Percentiles rank a stretch among this genome's conserved stretches.
Conservation (phyloP, 2,329 filamentous ascomycete genomes). For the Apiospora hydei region DNA sequence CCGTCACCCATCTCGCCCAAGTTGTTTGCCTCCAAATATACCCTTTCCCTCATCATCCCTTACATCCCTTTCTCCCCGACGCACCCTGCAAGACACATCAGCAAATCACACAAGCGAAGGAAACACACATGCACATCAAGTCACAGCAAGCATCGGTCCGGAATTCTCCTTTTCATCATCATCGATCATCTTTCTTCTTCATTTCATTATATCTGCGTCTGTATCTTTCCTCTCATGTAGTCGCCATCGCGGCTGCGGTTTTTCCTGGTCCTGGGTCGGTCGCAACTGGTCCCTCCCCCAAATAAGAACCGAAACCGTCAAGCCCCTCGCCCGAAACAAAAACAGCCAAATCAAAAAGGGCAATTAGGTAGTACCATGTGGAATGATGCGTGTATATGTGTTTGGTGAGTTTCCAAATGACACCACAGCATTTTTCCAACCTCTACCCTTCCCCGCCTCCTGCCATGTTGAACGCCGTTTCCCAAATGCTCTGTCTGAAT, state of each 20-base stretch:
- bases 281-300: constrained; percentile 18
- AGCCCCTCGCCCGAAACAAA: neutral
- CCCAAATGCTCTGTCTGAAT: constrained; percentile 9
- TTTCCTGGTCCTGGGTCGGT: neutral
- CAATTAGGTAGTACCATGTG: neutral
- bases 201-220: constrained; percentile 26
- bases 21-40: no score
- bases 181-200: constrained; percentile 22
- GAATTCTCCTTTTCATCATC: constrained; percentile 3
- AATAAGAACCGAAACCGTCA: constrained; percentile 1
- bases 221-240: neutral
- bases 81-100: neutral
- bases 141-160: neutral
- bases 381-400: neutral
- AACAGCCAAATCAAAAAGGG: neutral
- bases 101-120: neutral
- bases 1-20: no score
- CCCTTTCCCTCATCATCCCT: neutral
- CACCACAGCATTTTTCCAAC: neutral
- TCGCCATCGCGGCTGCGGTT: neutral
- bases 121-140: neutral
- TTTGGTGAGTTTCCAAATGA: no score
- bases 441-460: neutral
- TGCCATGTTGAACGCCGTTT: constrained; percentile 13
- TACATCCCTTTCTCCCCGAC: neutral